Percentiles rank a stretch among this genome's conserved stretches.
phyloP scores from a whole-genome alignment of 139 green algal species.

The Spirogloea muscicola region DNA sequence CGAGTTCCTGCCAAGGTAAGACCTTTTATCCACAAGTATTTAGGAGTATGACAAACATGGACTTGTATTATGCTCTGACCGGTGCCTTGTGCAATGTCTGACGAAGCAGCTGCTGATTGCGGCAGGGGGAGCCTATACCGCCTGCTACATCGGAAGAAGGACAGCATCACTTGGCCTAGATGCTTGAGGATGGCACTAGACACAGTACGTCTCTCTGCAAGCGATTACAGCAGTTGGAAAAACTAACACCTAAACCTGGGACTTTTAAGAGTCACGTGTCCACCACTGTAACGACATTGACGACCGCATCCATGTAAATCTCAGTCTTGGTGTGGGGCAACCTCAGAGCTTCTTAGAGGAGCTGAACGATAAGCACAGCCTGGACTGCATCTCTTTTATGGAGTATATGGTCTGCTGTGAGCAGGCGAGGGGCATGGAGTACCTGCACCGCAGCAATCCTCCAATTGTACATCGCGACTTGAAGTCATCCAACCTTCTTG shows the following conservation, averaged over 20 bases:
- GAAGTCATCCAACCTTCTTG: slow-evolving; percentile 65
- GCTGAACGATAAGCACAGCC: too few species aligned
- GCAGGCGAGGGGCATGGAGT: slow-evolving; percentile 48
- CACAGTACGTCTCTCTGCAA: slow-evolving; percentile 12
- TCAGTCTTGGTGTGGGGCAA: too few species aligned
- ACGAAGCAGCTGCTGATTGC: neutral
- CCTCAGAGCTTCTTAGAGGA: too few species aligned
- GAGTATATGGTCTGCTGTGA: too few species aligned
- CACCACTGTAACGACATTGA: too few species aligned
- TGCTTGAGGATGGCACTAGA: slow-evolving; percentile 41
- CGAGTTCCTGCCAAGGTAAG: slow-evolving; percentile 22
- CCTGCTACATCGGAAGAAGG: slow-evolving; percentile 22
- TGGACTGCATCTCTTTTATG: too few species aligned
- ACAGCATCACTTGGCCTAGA: neutral
- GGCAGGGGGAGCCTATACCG: slow-evolving; percentile 29
- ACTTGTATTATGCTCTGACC: neutral
- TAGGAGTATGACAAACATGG: neutral
- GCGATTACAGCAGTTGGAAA: too few species aligned
- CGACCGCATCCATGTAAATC: too few species aligned
- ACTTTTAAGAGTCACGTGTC: too few species aligned
- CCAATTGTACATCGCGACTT: slow-evolving; percentile 82
- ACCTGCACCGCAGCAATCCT: slow-evolving; percentile 74
- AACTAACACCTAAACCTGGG: too few species aligned
- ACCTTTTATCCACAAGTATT: neutral
- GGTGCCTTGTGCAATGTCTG: neutral